Evolutionary conservation across 78 protist genomes (phyloP), one percentile per base, ranked within the genome.

Genomic region (Chrysochromulina tobinii): DNA sequence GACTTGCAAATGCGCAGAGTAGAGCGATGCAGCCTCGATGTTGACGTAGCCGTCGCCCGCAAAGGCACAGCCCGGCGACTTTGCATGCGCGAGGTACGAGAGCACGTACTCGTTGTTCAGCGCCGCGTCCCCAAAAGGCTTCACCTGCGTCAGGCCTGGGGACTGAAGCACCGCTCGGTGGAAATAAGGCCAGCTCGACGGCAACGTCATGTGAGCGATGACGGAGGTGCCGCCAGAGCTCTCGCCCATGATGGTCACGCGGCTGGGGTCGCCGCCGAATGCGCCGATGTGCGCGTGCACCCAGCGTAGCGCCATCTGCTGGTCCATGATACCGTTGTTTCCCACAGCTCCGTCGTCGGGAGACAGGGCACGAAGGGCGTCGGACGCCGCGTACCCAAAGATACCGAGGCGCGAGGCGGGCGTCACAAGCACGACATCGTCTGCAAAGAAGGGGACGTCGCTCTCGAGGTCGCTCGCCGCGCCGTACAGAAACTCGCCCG

Each of bases 301-400:
- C 91, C 92, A 94, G n/a, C 17, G 3, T 21, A 94, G 94, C 38
- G 90, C 94, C 59, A 73, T 0, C 21, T 14, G 69, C 87, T 92
- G 94, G 67, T 94, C 96, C 27, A 64, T 55, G 38, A 94, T 0
- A 27, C 91, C 94, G 79, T 50, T 92, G 94, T 94, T 94, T 48
- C 96, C 96, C 38, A 38, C 38, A 3, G 57, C 25, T 66, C 72
- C 61, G 27, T 48, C 54, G n/a, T 3, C 9, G 21, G 72, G 67
- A 14, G 1, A 2, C 21, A 48, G 85, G 11, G 61, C 23, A 1
- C 21, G 69, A 11, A 89, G 81, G 20, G 1, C 89, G 18, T 89
- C 67, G 15, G 54, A 12, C 14, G 17, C 2, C 23, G 14, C 25
- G 67, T 20, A 89, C 38, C 91, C 91, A 38, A 89, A 20, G 21